phyloP scores from a whole-genome alignment of 495 filamentous ascomycete genomes.

The Aspergillus nanangensis region DNA sequence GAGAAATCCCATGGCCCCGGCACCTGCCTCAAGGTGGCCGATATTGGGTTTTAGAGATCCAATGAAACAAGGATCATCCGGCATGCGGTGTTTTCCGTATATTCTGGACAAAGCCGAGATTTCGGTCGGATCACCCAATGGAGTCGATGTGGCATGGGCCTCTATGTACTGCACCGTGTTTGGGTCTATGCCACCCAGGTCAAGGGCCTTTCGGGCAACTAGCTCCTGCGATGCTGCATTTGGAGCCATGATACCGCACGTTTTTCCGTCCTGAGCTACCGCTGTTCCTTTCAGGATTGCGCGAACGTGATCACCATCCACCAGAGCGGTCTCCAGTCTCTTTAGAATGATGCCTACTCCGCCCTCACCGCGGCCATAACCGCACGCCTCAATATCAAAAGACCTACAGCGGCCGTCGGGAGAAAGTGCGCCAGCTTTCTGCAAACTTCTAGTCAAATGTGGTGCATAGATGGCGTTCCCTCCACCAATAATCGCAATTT shows the following conservation, averaged over 20 bases:
- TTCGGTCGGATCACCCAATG: slow-evolving; percentile 40
- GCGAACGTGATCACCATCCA: slow-evolving; percentile 29
- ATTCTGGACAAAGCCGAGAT: slow-evolving; percentile 23
- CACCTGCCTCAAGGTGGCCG: slow-evolving; percentile 48
- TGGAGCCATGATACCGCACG: slow-evolving; percentile 34
- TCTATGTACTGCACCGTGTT: slow-evolving; percentile 32
- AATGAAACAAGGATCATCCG: slow-evolving; percentile 5
- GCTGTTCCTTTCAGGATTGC: slow-evolving; percentile 29
- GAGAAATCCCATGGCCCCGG: slow-evolving; percentile 52
- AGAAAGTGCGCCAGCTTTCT: slow-evolving; percentile 24
- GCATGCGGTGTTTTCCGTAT: slow-evolving; percentile 10
- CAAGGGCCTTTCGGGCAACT: slow-evolving; percentile 23
- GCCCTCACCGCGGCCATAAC: slow-evolving; percentile 33
- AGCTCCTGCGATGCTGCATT: slow-evolving; percentile 25
- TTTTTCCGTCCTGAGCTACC: slow-evolving; percentile 27
- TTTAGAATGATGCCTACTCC: slow-evolving; percentile 30
- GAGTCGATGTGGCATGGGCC: slow-evolving; percentile 41
- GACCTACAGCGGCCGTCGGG: slow-evolving; percentile 25
- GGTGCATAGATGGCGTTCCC: slow-evolving; percentile 21
- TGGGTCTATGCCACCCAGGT: slow-evolving; percentile 22
- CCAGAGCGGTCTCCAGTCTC: slow-evolving; percentile 18
- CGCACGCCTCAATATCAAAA: slow-evolving; percentile 29
- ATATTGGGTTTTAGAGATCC: slow-evolving; percentile 48
- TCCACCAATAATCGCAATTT: slow-evolving; percentile 22
- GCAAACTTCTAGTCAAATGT: slow-evolving; percentile 15